phyloP scores from a whole-genome alignment of 1,284 basidiomycete species.

The Puccinia hordei region DNA sequence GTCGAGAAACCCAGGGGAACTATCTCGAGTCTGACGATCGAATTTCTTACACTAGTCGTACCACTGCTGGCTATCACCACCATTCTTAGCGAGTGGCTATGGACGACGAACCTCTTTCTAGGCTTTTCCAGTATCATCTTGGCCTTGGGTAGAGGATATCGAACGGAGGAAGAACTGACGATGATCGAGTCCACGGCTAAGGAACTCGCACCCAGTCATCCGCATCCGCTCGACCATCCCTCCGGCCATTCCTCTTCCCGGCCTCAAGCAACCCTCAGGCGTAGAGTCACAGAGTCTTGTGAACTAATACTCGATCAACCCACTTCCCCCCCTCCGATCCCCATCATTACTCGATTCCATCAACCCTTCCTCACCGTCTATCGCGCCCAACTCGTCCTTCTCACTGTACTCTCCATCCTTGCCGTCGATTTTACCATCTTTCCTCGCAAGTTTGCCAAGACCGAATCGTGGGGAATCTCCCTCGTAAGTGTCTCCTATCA shows the following conservation, averaged over 20 bases:
- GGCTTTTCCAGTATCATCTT: neutral
- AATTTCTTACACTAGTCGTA: neutral
- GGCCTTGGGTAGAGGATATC: too few species aligned
- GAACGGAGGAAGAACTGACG: too few species aligned
- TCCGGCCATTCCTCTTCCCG: neutral
- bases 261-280: neutral
- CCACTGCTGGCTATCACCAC: slow-evolving; percentile 16
- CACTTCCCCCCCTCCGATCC: too few species aligned
- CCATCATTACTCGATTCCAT: neutral
- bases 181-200: neutral
- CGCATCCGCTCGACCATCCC: neutral
- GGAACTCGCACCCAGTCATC: neutral
- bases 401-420: slow-evolving; percentile 86
- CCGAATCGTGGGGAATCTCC: slow-evolving; percentile 90
- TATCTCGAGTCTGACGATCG: neutral
- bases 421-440: slow-evolving; percentile 95
- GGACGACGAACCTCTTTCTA: neutral
- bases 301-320: too few species aligned
- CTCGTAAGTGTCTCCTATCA: slow-evolving; percentile 67
- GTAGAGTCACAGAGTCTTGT: neutral
- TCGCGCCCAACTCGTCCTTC: slow-evolving; percentile 89
- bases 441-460: slow-evolving; percentile 83
- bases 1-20: neutral
- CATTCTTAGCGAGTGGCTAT: neutral
- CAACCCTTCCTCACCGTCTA: slow-evolving; percentile 77